A percentile compares a stretch with the other conserved stretches of the same genome.
Conservation (phyloP, 768 basidiomycete species). For the Sutorius australiensis region DNA sequence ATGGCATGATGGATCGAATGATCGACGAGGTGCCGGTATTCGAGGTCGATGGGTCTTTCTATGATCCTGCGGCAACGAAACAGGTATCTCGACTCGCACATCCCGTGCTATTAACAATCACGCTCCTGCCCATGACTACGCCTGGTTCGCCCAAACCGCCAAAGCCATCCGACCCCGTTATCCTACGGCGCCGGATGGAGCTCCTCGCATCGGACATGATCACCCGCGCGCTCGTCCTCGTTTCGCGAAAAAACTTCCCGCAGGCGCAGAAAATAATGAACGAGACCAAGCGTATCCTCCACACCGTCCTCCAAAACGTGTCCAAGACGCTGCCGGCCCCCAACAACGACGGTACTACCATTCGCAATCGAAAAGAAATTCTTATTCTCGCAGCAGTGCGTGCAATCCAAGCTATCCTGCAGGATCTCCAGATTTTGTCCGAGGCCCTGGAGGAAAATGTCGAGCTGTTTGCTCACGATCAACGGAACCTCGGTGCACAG, state of each 20-base stretch:
- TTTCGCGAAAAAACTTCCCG: conserved; percentile 83
- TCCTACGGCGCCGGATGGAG: conserved; percentile 94
- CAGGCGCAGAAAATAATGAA: conserved; percentile 89
- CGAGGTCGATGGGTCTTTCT: conserved; percentile 94
- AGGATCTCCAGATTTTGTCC: conserved; percentile 80
- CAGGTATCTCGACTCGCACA: conserved; percentile 85
- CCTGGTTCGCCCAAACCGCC: conserved; percentile 34
- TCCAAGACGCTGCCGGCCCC: conserved; percentile 68
- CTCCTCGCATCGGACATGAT: conserved; percentile 97
- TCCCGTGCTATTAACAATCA: conserved; percentile 92
- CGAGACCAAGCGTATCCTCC: conserved; percentile 89
- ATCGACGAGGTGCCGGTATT: conserved; percentile 97
- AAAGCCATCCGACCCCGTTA: conserved; percentile 72
- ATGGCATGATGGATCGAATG: conserved; percentile 95
- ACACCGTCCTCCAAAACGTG: conserved; percentile 84
- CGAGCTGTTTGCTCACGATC: conserved; percentile 88
- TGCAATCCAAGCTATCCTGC: conserved; percentile 78
- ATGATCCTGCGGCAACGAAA: conserved; percentile 82
- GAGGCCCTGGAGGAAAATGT: conserved; percentile 91
- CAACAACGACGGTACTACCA: conserved; percentile 40
- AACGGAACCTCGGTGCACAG: conserved; percentile 94
- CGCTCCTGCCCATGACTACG: conserved; percentile 60
- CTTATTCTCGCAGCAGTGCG: conserved; percentile 69
- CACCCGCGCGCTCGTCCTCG: conserved; percentile 87
- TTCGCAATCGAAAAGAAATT: conserved; percentile 75